phyloP scores from a whole-genome alignment of 345 rosid genomes.

The Salix purpurea region DNA sequence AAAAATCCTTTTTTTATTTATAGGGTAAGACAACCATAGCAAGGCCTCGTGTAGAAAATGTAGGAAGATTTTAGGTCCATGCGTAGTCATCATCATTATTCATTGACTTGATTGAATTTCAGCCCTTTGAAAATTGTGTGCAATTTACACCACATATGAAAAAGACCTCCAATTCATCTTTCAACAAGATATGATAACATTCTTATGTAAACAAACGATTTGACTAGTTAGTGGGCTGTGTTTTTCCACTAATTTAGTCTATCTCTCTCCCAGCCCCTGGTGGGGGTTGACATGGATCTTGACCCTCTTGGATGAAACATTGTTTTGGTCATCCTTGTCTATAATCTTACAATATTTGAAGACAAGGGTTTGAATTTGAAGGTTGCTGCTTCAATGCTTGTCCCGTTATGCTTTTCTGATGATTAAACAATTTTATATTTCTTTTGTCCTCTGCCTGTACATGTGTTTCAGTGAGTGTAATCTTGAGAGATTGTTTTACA shows the following conservation, averaged over 20 bases:
- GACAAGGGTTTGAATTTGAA: conserved; percentile 15
- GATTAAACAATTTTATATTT: neutral
- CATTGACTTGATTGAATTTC: conserved; percentile 25
- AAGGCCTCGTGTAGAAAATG: neutral
- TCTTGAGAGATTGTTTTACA: neutral
- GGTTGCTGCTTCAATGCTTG: conserved; percentile 5
- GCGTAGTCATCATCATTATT: neutral
- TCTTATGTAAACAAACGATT: conserved; percentile 18
- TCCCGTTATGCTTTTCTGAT: conserved; percentile 14
- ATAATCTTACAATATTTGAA: conserved; percentile 15
- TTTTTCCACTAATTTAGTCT: conserved; percentile 30
- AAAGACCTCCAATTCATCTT: neutral
- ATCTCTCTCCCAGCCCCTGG: conserved; percentile 10
- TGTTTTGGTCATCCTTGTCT: conserved; percentile 20
- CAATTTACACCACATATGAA: conserved; percentile 9
- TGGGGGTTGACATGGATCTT: conserved; percentile 49
- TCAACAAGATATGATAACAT: conserved; percentile 14
- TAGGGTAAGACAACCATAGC: neutral
- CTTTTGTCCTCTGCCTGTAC: neutral
- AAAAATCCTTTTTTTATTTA: neutral
- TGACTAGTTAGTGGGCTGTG: conserved; percentile 39
- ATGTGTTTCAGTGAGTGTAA: neutral
- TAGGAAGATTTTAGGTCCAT: neutral
- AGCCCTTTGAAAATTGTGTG: conserved; percentile 2
- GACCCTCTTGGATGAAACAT: conserved; percentile 44